Evolutionary conservation across 495 filamentous ascomycete species (phyloP), one percentile per base, ranked within the genome.

Genomic region (Penicillium simplicissimum): DNA sequence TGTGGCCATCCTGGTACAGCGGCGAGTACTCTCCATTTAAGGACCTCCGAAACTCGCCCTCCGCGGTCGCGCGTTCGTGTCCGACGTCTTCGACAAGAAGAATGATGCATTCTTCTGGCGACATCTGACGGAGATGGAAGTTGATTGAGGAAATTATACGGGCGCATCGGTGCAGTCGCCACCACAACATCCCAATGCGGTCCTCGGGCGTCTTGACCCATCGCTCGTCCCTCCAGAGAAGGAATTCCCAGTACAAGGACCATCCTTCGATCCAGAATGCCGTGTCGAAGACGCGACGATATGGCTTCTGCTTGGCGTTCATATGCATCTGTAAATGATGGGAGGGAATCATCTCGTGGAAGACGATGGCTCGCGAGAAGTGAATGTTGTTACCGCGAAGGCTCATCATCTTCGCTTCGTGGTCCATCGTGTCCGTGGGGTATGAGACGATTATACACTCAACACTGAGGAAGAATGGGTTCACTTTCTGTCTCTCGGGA

Each of bases 181-280:
- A 70, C 64, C 83, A 84, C 25, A 84, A 66, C 60, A 79, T 79
- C 4, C 80, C 81, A 38, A 83, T 75, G 40, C 71, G 72, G 55
- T 82, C 75, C 60, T 81, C 71, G 13, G 81, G 70, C n/a, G 73
- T 69, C 14, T 69, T 70, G 52, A 73, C 68, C 64, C 81, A 79
- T 70, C 82, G 51, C 78, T 74, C 52, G 77, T 68, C 71, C 23
- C 67, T 40, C 67, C 65, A 70, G 6, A 70, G 49, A 31, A 67
- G 19, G 11, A 83, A 76, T 67, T 84, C 82, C 81, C 79, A 83
- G 61, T 85, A 84, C 40, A 83, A 68, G 4, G 79, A 75, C 81
- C 81, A 83, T 38, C 81, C 82, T 69, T 85, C 82, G 23, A 82
- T 76, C 71, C 71, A 83, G 62, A 84, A 85, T 1, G 80, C 81